Evolutionary conservation across 805 yeast species (phyloP).

Genomic region (Yarrowia alimentaria): DNA sequence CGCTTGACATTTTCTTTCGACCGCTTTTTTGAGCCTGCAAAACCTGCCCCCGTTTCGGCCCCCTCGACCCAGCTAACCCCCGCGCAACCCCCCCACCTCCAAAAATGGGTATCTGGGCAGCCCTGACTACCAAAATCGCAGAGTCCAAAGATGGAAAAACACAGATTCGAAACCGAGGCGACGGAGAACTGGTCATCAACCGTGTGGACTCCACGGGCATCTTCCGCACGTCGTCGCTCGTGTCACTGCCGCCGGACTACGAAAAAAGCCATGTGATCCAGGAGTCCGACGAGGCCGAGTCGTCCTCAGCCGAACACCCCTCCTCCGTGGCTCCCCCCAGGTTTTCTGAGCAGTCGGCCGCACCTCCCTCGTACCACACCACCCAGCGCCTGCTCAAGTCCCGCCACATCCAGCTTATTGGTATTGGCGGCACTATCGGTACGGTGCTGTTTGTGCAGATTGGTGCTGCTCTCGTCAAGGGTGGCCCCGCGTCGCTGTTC

Average conservation of each 20-base stretch:
- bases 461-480: slow-evolving; percentile 61
- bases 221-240: slow-evolving; percentile 7
- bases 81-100: no score
- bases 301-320: no score
- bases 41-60: no score
- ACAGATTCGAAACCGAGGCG: slow-evolving; percentile 25
- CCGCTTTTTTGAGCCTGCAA: no score
- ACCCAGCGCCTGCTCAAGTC: slow-evolving; percentile 42
- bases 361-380: slow-evolving; percentile 21
- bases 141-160: slow-evolving; percentile 3
- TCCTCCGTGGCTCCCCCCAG: slow-evolving; percentile 3
- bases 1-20: no score
- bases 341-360: slow-evolving; percentile 10
- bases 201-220: background rate
- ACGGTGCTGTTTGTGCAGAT: slow-evolving; percentile 79
- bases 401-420: slow-evolving; percentile 67
- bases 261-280: slow-evolving; percentile 15
- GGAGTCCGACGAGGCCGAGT: no score
- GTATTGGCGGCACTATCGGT: slow-evolving; percentile 82
- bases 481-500: slow-evolving; percentile 59
- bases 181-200: slow-evolving; percentile 21
- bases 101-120: slow-evolving; percentile 26
- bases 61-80: no score
- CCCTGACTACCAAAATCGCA: background rate
- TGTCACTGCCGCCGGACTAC: slow-evolving; percentile 22